phyloP scores from a whole-genome alignment of 2,329 filamentous ascomycete species.

The Tolypocladium album region DNA sequence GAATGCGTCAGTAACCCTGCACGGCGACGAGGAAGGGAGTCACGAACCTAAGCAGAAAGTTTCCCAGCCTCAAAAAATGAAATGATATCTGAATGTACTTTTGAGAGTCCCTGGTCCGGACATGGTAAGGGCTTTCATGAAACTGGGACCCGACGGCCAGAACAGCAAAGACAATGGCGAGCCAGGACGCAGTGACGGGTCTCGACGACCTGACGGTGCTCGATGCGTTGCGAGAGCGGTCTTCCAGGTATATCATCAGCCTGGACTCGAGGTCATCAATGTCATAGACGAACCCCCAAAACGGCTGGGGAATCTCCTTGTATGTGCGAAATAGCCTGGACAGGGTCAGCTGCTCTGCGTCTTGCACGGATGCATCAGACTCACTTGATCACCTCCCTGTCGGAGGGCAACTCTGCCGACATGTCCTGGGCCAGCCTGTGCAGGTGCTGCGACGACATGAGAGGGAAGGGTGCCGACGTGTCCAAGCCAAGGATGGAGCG shows the following conservation, averaged over 20 bases:
- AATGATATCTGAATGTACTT: constrained; percentile 54
- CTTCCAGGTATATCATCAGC: constrained; percentile 55
- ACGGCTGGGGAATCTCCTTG: constrained; percentile 56
- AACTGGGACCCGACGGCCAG: constrained; percentile 57
- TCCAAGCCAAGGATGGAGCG: constrained; percentile 55
- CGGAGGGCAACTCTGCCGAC: constrained; percentile 49
- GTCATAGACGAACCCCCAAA: constrained; percentile 58
- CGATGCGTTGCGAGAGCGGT: constrained; percentile 45
- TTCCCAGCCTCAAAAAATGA: constrained; percentile 52
- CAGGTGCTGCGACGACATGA: constrained; percentile 54
- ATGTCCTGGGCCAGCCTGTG: constrained; percentile 51
- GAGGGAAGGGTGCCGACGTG: constrained; percentile 54
- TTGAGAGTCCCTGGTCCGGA: constrained; percentile 47
- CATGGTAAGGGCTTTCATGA: constrained; percentile 52
- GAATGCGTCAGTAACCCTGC: constrained; percentile 2
- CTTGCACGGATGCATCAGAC: constrained; percentile 11
- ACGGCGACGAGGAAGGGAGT: neutral
- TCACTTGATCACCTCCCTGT: constrained; percentile 57
- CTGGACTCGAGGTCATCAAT: constrained; percentile 55
- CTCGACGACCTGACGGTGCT: constrained; percentile 33
- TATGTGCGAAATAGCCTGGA: constrained; percentile 52
- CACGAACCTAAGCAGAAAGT: constrained; percentile 47
- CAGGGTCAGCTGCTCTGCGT: constrained; percentile 3
- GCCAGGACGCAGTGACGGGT: constrained; percentile 52
- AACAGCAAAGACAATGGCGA: constrained; percentile 55